Evolutionary conservation across 179 eudicot species (phyloP), one percentile per base, ranked within the genome.

Genomic region (Silene coronaria): DNA sequence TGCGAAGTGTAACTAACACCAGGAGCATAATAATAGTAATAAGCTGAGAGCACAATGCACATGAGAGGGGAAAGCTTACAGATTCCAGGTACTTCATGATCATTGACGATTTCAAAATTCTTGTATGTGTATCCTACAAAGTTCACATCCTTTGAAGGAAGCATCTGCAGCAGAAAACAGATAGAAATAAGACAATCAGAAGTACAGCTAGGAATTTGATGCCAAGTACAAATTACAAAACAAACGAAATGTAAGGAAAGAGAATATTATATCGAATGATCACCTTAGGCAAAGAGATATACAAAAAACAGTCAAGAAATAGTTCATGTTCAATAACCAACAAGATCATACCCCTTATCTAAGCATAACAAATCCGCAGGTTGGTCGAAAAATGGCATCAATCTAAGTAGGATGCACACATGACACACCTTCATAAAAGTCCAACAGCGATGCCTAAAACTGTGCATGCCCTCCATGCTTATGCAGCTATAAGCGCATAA

Each of bases 61-160:
- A 46, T 21, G 46, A 64, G 48, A 71, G 79, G 71, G 71, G 48
- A 76, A 75, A 19, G 14, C 65, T 67, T 82, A 93, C 98, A 93
- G 81, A 93, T 91, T 80, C 98, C 98, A 71, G 96, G 97, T 67
- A 91, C 96, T 90, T 91, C 96, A 85, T 90, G 90, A 72, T 91
- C 98, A 80, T 93, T 91, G 74, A 93, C 96, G 45, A 93, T 90
- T 87, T 93, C 97, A 45, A 91, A 93, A 82, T 93, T 93, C 86
- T 93, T 93, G 82, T 93, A 93, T 0, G 98, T 93, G 84, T 93
- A 93, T 42, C 98, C 98, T 23, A 93, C 98, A 68, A 93, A 93
- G 84, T 93, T 93, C 71, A 93, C 82, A 80, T 93, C 97, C 89
- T 93, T 93, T 69, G 96, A 88, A 57, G 98, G 92, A 68, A 91